A percentile compares a stretch with the other conserved stretches of the same genome.
phyloP scores from a whole-genome alignment of 495 filamentous ascomycete species.

The Annulohypoxylon moriforme region DNA sequence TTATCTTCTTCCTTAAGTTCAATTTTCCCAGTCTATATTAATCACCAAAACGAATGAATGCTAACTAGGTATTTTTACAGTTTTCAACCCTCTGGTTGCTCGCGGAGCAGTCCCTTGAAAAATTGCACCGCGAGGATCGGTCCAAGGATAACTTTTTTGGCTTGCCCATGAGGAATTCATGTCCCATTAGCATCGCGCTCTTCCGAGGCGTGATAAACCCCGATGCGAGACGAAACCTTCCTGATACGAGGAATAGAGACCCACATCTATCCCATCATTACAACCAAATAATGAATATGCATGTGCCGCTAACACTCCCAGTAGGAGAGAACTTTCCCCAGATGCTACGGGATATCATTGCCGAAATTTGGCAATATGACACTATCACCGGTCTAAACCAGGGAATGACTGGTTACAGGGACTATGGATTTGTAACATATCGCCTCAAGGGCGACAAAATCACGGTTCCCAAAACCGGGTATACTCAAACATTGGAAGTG shows the following conservation, averaged over 20 bases:
- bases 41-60: neutral
- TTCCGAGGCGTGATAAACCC: neutral
- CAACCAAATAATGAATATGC: neutral
- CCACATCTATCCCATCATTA: neutral
- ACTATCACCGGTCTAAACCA: neutral
- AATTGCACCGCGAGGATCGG: slow-evolving; percentile 22
- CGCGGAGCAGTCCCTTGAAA: slow-evolving; percentile 5
- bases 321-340: neutral
- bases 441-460: neutral
- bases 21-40: neutral
- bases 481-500: slow-evolving; percentile 33
- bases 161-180: neutral
- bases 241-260: neutral
- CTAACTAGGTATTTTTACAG: slow-evolving; percentile 12
- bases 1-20: neutral
- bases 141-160: neutral
- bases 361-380: slow-evolving; percentile 35
- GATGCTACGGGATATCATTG: neutral
- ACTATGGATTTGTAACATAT: neutral
- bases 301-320: neutral
- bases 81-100: slow-evolving; percentile 32
- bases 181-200: neutral
- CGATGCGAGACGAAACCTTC: neutral
- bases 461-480: neutral
- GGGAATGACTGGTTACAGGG: neutral